These are phyloP conservation scores for Helianthus annuus DNA, from an alignment of 129 eudicot genomes.

Conservation along the genomic window DNA sequence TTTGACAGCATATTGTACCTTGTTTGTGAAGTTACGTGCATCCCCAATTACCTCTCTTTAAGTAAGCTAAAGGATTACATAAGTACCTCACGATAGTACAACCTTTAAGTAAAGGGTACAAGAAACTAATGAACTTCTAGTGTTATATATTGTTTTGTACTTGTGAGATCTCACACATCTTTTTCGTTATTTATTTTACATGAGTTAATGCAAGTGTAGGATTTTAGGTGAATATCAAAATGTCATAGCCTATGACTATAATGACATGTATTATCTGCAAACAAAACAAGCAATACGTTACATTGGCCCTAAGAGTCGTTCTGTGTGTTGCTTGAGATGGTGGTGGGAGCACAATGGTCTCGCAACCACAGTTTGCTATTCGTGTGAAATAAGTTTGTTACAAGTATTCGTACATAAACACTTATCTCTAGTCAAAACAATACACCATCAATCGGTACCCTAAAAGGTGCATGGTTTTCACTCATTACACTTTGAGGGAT, in stretches of 20 bases:
- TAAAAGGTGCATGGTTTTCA: neutral
- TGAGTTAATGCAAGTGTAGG: neutral
- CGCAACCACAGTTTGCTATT: too few relatives aligned
- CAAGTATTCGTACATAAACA: too few relatives aligned
- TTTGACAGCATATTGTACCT: conserved; percentile 19
- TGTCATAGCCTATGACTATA: neutral
- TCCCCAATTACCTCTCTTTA: conserved; percentile 25
- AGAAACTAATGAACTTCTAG: neutral
- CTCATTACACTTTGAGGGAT: neutral
- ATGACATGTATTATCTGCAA: neutral
- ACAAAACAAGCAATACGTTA: too few relatives aligned
- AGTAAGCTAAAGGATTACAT: conserved; percentile 11
- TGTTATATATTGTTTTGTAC: conserved; percentile 27
- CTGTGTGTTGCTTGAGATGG: too few relatives aligned
- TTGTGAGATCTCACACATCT: neutral
- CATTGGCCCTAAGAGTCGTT: too few relatives aligned
- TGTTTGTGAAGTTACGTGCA: conserved; percentile 31
- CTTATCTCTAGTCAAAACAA: neutral
- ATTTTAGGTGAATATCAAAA: neutral
- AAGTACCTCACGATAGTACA: neutral
- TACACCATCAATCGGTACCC: neutral
- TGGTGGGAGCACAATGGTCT: too few relatives aligned
- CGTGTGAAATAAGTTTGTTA: too few relatives aligned
- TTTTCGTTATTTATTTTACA: conserved; percentile 3
- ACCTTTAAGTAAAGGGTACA: conserved; percentile 29